Percentiles rank a stretch among this genome's conserved stretches.
Conservation (phyloP, 257 asterid genomes). For the Solanum chilense region DNA sequence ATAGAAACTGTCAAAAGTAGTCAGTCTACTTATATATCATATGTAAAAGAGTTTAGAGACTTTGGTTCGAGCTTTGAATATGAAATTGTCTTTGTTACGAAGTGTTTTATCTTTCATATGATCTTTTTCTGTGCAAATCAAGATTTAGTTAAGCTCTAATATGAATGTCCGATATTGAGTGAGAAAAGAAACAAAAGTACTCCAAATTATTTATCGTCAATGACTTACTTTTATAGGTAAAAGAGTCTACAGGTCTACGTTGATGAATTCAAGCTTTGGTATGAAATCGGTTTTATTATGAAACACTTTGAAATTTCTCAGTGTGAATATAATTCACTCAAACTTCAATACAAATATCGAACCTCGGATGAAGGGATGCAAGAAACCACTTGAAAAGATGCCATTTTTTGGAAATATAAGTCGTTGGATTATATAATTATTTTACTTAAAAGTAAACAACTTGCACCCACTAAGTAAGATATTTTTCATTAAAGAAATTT, state of each 20-base stretch:
- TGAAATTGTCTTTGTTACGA: neutral
- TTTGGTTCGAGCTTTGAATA: neutral
- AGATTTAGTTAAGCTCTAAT: neutral
- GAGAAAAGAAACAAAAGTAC: neutral
- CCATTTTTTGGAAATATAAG: neutral
- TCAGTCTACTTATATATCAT: neutral
- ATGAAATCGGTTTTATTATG: neutral
- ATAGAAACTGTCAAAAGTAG: neutral
- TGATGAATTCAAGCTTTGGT: neutral
- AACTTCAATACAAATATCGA: neutral
- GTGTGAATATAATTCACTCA: neutral
- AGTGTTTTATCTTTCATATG: neutral
- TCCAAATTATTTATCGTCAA: neutral
- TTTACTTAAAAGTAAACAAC: neutral
- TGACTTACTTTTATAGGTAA: neutral
- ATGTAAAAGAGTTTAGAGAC: neutral
- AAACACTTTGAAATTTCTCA: neutral
- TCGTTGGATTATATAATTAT: neutral
- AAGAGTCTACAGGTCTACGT: neutral
- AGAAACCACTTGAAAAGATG: neutral
- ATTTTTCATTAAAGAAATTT: neutral
- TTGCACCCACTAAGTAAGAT: neutral
- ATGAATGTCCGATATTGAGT: neutral
- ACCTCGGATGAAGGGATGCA: neutral
- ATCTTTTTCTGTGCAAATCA: neutral